Percentiles rank a stretch among this genome's conserved stretches.
Evolutionary conservation across 2,329 filamentous ascomycete genomes (phyloP).

Genomic region (Sporothrix curviconia): DNA sequence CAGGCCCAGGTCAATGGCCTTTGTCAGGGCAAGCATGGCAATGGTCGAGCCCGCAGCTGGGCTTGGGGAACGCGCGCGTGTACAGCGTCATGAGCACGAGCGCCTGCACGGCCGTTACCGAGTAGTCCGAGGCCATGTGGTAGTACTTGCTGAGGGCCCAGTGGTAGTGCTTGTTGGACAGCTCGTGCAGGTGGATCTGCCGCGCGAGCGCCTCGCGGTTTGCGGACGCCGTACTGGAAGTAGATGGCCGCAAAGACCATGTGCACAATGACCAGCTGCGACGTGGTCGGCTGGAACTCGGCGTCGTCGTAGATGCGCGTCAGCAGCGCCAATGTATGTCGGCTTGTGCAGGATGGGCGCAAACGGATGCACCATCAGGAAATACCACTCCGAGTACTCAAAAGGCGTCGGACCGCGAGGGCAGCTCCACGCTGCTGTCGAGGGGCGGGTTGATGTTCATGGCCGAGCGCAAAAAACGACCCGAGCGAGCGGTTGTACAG

Average conservation of each 20-base stretch:
- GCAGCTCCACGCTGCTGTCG: slow-evolving; percentile 49
- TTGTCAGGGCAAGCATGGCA: slow-evolving; percentile 55
- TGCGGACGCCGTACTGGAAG: slow-evolving; percentile 69
- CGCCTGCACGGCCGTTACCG: slow-evolving; percentile 64
- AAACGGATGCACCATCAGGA: slow-evolving; percentile 64
- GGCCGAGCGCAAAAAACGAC: slow-evolving; percentile 59
- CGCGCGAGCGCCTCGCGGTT: slow-evolving; percentile 50
- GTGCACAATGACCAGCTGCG: slow-evolving; percentile 65
- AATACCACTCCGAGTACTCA: slow-evolving; percentile 68
- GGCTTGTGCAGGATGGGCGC: slow-evolving; percentile 72
- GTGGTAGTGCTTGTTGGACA: slow-evolving; percentile 73
- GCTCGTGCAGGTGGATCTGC: slow-evolving; percentile 49
- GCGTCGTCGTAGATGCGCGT: slow-evolving; percentile 64
- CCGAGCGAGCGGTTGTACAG: slow-evolving; percentile 67
- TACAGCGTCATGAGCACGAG: slow-evolving; percentile 65
- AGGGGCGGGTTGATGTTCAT: slow-evolving; percentile 54
- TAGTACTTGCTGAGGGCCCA: slow-evolving; percentile 65
- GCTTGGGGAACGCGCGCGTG: slow-evolving; percentile 71
- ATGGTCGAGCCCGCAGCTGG: slow-evolving; percentile 67
- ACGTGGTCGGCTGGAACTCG: slow-evolving; percentile 51
- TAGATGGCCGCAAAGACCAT: slow-evolving; percentile 75
- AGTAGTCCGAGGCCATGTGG: slow-evolving; percentile 54
- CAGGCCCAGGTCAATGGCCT: slow-evolving; percentile 68
- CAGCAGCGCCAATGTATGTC: slow-evolving; percentile 61
- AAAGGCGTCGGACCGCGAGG: slow-evolving; percentile 58